A percentile compares a stretch with the other conserved stretches of the same genome.
Evolutionary conservation across 495 filamentous ascomycete species (phyloP).

Genomic region (Thermochaetoides thermophila): DNA sequence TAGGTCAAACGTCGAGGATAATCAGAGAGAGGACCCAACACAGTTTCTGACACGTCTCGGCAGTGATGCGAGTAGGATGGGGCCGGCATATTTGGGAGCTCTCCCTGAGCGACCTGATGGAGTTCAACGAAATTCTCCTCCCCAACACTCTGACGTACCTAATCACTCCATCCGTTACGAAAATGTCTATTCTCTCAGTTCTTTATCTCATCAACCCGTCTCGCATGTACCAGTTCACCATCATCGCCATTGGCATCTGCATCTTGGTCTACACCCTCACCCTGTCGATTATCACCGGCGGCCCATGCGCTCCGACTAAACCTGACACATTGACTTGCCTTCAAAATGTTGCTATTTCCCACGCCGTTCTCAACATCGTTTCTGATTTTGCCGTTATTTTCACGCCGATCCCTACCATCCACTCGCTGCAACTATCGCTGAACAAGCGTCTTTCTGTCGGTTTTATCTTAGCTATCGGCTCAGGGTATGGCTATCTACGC

Average conservation of each 20-base stretch:
- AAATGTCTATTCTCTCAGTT: constrained; percentile 11
- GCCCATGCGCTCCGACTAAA: constrained; percentile 9
- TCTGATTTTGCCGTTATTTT: constrained; percentile 26
- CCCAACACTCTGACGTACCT: constrained; percentile 11
- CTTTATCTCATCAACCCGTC: constrained; percentile 9
- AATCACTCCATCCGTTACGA: constrained; percentile 11
- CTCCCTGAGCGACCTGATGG: constrained; percentile 1
- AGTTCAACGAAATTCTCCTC: constrained; percentile 9
- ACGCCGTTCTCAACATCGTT: constrained; percentile 25
- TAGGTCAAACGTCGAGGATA: too few species aligned
- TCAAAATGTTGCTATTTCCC: constrained; percentile 15
- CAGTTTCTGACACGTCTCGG: constrained; percentile 3
- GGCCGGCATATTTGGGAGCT: constrained; percentile 5
- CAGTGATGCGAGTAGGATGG: constrained; percentile 8
- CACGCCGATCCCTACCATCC: constrained; percentile 25
- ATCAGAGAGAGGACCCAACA: constrained; percentile 3
- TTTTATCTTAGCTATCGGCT: constrained; percentile 10
- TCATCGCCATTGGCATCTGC: constrained; percentile 5
- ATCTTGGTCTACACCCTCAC: too few species aligned
- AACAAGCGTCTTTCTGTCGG: constrained; percentile 8
- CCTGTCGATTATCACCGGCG: constrained; percentile 9
- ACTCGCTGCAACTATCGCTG: constrained; percentile 13
- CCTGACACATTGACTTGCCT: constrained; percentile 6
- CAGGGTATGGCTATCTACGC: constrained; percentile 8
- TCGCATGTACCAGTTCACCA: constrained; percentile 3